Evolutionary conservation across 2,329 filamentous ascomycete genomes (phyloP), one percentile per base, ranked within the genome.

Genomic region (Aspergillus latus): DNA sequence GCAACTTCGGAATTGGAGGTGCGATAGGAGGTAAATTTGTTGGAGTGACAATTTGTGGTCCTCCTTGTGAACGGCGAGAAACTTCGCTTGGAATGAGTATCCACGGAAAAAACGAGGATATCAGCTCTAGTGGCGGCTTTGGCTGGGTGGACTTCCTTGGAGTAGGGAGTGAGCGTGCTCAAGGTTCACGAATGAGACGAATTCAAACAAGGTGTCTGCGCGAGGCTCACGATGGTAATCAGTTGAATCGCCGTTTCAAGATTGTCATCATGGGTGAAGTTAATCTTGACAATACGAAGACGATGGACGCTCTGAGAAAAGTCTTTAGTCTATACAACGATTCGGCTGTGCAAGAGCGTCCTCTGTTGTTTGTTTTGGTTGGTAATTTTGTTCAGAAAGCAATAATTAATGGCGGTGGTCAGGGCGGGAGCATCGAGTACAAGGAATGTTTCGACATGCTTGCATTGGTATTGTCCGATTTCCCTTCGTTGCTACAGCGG

Each of bases 141-240:
- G 94, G 94, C 43, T 99, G 94, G 92, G 92, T 96, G 52, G 94
- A 97, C 72, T 99, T 97, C 68, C 80, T 97, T 1, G 94, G 93
- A 5, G 84, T 94, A 1, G 93, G 93, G 36, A 96, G 91, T 66
- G 91, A 96, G 72, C 87, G 92, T 45, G 92, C 91, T 5, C 84
- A 88, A 1, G 92, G 93, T 0, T 73, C 83, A 1, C 88, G 88
- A 56, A 97, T 97, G 93, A 85, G 90, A 53, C 86, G 84, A 57
- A 80, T 97, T 1, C 89, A 96, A 68, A 80, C 84, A 36, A 84
- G 86, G 47, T 78, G 94, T 2, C 76, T 93, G n/a, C 67, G 70
- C 30, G 58, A 65, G 28, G 57, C 61, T 5, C 60, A 61, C 60
- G 48, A 65, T 50, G 34, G 64, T 53, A 39, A 56, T 32, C 59